Base-by-base conservation (phyloP, 495 filamentous ascomycete species). In the Penicillium paxilli region DNA sequence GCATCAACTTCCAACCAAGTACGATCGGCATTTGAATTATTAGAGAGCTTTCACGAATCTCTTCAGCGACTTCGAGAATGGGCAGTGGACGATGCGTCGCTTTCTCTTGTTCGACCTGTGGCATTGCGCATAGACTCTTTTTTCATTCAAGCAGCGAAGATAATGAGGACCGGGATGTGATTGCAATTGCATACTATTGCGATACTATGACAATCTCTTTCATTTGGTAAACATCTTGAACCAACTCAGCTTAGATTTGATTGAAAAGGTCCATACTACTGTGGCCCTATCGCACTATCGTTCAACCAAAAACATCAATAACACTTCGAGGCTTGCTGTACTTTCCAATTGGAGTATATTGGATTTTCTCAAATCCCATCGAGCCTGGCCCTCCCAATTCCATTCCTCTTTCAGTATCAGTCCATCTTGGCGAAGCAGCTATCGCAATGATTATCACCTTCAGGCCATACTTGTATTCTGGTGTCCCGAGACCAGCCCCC, bases 381-480 rank as follows among this genome's bases (percentile, higher is more conserved):
- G 69, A 67, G 10, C 44, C 57, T 6, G 67, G 65, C 2, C 67
- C 67, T 17, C 69, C 69, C 22, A 70, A 47, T 44, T 67, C 64
- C 54, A 73, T 58, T 0, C 66, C 68, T 38, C 60, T 54, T 16
- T 48, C 25, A 1, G 61, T 81, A 1, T 68, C 67, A 3, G 79
- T 83, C 82, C 83, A 86, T 44, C 73, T 67, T 37, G 80, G 76
- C 21, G 81, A 84, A 4, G 78, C 80, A 2, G 79, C 72, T 47
- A 87, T 80, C 2, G 77, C 82, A 10, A 85, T 62, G 0, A 86
- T 80, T 11, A 74, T 70, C 5, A 86, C 83, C 42, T 79, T 65
- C 38, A 85, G 59, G 0, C 84, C 84, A 53, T 84, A 87, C 14
- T 78, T 63, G 62, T 82, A 87, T 59, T 88, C 84, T 1, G 82